Evolutionary conservation across 371 early-diverging fungal genomes (phyloP).

Genomic region (Mortierella sp.): DNA sequence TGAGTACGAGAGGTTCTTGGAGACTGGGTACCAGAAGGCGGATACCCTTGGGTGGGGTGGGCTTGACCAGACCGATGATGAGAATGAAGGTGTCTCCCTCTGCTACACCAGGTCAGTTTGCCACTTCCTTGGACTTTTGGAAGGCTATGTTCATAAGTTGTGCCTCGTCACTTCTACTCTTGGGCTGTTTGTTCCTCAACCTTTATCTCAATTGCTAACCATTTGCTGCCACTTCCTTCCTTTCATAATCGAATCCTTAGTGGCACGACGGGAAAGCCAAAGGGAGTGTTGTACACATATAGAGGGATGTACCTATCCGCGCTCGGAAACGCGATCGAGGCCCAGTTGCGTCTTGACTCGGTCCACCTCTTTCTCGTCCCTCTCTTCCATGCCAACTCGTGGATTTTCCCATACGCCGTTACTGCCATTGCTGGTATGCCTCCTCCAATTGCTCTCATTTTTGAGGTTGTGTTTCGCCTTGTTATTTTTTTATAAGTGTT

Average conservation of each 20-base stretch:
- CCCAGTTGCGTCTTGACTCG: constrained; percentile 61
- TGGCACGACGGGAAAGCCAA: constrained; percentile 77
- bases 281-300: constrained; percentile 65
- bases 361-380: constrained; percentile 75
- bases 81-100: constrained; percentile 68
- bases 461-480: background rate
- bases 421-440: constrained; percentile 66
- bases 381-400: constrained; percentile 80
- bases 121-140: background rate
- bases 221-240: background rate
- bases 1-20: constrained; percentile 67
- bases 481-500: background rate
- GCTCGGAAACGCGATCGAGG: constrained; percentile 66
- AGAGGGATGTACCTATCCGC: constrained; percentile 70
- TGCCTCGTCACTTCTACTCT: background rate
- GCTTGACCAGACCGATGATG: constrained; percentile 63
- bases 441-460: background rate
- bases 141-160: background rate
- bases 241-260: constrained; percentile 22
- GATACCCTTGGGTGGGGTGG: constrained; percentile 63
- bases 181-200: background rate
- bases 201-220: constrained; percentile 1
- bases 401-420: constrained; percentile 78
- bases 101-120: constrained; percentile 65
- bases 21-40: constrained; percentile 33